phyloP scores from a whole-genome alignment of 257 asterid species.

The Mentha longifolia region DNA sequence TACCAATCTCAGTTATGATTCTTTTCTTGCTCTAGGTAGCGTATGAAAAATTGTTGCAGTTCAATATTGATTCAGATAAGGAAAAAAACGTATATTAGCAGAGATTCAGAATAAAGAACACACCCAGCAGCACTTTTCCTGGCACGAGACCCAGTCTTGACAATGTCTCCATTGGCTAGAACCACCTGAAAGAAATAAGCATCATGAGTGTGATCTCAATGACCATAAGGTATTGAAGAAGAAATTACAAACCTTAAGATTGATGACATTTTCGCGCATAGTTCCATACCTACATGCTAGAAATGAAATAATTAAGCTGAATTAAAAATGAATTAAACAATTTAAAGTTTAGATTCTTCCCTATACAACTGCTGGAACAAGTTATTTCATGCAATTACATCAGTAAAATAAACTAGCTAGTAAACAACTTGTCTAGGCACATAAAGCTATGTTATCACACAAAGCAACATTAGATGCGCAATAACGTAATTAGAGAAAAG shows the following conservation, averaged over 20 bases:
- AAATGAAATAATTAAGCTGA: slow-evolving; percentile 47
- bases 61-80: slow-evolving; percentile 16
- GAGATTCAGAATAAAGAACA: slow-evolving; percentile 34
- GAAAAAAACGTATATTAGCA: slow-evolving; percentile 18
- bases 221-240: slow-evolving; percentile 28
- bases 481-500: not conserved
- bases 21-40: not conserved
- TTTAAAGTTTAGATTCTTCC: slow-evolving; percentile 11
- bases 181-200: slow-evolving; percentile 63
- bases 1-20: not conserved
- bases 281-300: slow-evolving; percentile 94
- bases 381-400: slow-evolving; percentile 16
- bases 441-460: not conserved
- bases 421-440: slow-evolving; percentile 12
- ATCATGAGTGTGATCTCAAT: slow-evolving; percentile 30
- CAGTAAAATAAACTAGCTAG: slow-evolving; percentile 16
- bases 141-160: slow-evolving; percentile 97
- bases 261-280: slow-evolving; percentile 98
- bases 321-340: slow-evolving; percentile 24
- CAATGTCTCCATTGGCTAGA: slow-evolving; percentile 85
- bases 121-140: slow-evolving; percentile 99
- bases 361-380: slow-evolving; percentile 5
- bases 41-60: not conserved
- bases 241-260: slow-evolving; percentile 74
- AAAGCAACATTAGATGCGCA: not conserved